Evolutionary conservation across 2,329 filamentous ascomycete genomes (phyloP).

Genomic region (Amylocarpus encephaloides): DNA sequence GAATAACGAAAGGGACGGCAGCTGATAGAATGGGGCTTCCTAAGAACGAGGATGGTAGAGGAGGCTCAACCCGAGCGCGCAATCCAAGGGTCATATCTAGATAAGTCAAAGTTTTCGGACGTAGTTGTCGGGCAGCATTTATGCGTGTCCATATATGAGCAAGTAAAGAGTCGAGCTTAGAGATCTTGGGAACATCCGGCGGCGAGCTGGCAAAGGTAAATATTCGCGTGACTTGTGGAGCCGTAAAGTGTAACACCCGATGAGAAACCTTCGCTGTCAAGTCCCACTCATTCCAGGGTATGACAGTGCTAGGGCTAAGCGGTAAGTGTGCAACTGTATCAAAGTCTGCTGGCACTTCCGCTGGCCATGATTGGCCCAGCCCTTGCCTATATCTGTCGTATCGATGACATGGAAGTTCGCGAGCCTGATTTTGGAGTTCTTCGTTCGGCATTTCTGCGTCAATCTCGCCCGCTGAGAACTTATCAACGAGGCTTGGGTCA

Average conservation of each 20-base stretch:
- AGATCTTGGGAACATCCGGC: constrained; percentile 25
- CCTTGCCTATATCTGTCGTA: constrained; percentile 38
- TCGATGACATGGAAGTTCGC: constrained; percentile 39
- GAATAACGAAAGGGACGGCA: constrained; percentile 26
- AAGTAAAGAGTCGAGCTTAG: constrained; percentile 40
- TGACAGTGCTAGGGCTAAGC: constrained; percentile 29
- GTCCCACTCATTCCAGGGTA: constrained; percentile 40
- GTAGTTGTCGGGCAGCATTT: constrained; percentile 35
- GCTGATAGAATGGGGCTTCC: constrained; percentile 40
- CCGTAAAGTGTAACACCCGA: constrained; percentile 34
- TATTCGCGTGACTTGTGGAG: constrained; percentile 32
- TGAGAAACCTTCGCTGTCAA: constrained; percentile 29
- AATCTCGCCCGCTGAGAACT: constrained; percentile 28
- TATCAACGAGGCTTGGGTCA: constrained; percentile 36
- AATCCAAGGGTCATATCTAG: constrained; percentile 38
- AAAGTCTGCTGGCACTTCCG: constrained; percentile 19
- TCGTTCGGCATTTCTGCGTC: constrained; percentile 23
- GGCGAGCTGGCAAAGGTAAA: constrained; percentile 24
- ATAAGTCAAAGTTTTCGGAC: constrained; percentile 26
- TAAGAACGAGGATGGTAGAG: constrained; percentile 36
- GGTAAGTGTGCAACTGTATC: constrained; percentile 21
- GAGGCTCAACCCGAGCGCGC: constrained; percentile 35
- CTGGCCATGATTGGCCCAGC: constrained; percentile 19
- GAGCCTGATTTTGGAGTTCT: constrained; percentile 27
- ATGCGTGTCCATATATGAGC: constrained; percentile 42